Base-by-base conservation (phyloP, 1,139 yeast genomes). In the Zygoascus sp. region DNA sequence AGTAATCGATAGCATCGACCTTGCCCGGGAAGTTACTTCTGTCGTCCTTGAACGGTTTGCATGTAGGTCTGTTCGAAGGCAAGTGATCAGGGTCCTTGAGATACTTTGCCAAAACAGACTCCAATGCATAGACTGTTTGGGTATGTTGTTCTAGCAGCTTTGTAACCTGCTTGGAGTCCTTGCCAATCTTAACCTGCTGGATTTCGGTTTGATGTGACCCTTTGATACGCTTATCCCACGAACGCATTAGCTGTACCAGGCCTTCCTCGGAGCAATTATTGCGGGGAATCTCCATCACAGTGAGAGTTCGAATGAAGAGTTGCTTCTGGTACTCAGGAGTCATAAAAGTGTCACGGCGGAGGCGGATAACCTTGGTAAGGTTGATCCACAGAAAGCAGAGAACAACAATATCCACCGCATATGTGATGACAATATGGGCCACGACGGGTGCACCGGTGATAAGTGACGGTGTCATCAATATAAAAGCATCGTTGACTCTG, bases 391-490 rank as follows among this genome's bases (percentile, higher is more conserved):
- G 50, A 41, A 66, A 58, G 23, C 45, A 45, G 40, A 64, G 47
- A 10, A 68, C 63, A 1, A 63, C 50, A 28, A 48, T 37, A 28
- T 61, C 60, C 37, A 61, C 54, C 21, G 57, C 51, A 58, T 66
- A 69, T 4, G 67, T 66, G 20, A 68, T 52, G 17, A 59, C 64
- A 5, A 66, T 64, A 43, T 69, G 73, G 19, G 68, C 63, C 2
- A 58, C 51, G 49, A 69, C 54, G 19, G 69, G 64, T 8, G 40
- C 44, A 3, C 69, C 68, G 2, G 54, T 49, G 6, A 69, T 53
- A 23, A 66, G 54, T 0, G 65, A 57, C 1, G 72, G 72, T 5
- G 72, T 68, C 61, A 65, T 62, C 16, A 66, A 53, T n/a, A 65
- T 51, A 44, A 68, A 64, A 2, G 66, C 65, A 45, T 67, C 70